phyloP scores from a whole-genome alignment of 345 rosid genomes.

The Mercurialis annua region DNA sequence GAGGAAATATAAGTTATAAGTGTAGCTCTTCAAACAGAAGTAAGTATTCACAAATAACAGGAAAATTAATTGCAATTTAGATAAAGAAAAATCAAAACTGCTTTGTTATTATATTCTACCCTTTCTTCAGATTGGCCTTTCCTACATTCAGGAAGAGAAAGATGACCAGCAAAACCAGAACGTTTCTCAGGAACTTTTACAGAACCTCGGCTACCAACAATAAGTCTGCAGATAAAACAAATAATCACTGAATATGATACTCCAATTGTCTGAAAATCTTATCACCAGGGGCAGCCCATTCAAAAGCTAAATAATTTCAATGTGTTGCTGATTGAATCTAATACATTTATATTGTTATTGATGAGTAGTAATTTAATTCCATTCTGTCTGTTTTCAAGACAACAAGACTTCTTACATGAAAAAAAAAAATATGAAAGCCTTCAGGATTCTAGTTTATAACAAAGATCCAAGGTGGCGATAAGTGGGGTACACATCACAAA shows the following conservation, averaged over 20 bases:
- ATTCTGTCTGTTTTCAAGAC: background rate
- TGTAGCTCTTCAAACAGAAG: background rate
- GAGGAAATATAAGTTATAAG: background rate
- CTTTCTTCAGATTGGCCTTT: constrained; percentile 19
- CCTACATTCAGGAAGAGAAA: constrained; percentile 15
- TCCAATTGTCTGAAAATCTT: background rate
- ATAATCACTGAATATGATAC: background rate
- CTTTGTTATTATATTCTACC: constrained; percentile 18
- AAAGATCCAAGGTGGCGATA: background rate
- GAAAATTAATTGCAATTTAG: background rate
- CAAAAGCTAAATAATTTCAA: too few relatives aligned
- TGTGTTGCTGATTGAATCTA: too few relatives aligned
- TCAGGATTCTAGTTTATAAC: background rate
- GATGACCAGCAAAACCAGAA: constrained; percentile 32
- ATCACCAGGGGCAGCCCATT: background rate
- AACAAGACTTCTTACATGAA: too few relatives aligned
- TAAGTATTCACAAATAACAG: background rate
- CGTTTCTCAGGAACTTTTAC: constrained; percentile 11
- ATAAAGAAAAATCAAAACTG: background rate
- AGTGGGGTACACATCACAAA: background rate
- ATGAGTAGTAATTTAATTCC: background rate
- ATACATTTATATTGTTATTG: background rate
- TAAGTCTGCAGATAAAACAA: constrained; percentile 28
- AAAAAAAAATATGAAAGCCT: background rate
- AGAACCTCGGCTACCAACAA: constrained; percentile 20